A percentile compares a stretch with the other conserved stretches of the same genome.
Evolutionary conservation across 345 rosid genomes (phyloP).

Genomic region (Aegle marmelos): DNA sequence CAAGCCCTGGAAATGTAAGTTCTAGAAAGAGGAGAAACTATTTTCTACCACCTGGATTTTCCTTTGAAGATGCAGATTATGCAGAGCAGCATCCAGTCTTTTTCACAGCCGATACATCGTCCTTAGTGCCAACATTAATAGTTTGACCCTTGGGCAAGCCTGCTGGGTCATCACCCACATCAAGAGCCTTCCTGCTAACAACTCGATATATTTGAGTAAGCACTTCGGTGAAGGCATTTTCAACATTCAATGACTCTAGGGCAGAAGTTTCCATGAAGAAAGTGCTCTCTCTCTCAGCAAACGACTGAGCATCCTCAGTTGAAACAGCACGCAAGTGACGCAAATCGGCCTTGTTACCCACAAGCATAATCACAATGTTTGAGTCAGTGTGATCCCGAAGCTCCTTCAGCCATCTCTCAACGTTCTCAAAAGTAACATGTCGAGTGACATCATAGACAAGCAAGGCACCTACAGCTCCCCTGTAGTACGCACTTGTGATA

Average conservation of each 20-base stretch:
- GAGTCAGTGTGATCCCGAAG: conserved; percentile 56
- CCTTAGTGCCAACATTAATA: conserved; percentile 28
- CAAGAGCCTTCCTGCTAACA: conserved; percentile 55
- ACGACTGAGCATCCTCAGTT: conserved; percentile 48
- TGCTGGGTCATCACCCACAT: conserved; percentile 35
- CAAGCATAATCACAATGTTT: conserved; percentile 65
- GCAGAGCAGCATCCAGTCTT: conserved; percentile 32
- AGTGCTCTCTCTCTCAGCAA: conserved; percentile 50
- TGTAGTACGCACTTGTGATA: conserved; percentile 64
- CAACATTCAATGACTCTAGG: conserved; percentile 48
- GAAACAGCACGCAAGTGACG: conserved; percentile 57
- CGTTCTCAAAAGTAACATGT: conserved; percentile 57
- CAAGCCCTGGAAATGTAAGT: not conserved
- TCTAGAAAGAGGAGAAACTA: not conserved
- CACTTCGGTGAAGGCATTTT: conserved; percentile 54
- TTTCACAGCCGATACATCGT: conserved; percentile 41
- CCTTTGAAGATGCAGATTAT: not conserved
- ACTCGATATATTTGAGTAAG: conserved; percentile 53
- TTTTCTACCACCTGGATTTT: not conserved
- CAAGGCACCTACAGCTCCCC: conserved; percentile 66
- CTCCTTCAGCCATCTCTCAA: conserved; percentile 61
- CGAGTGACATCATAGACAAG: conserved; percentile 62
- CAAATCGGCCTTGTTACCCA: conserved; percentile 62
- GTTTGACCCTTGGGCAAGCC: conserved; percentile 41
- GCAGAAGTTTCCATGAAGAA: conserved; percentile 69